Evolutionary conservation across 257 asterid species (phyloP).

Genomic region (Mentha longifolia): DNA sequence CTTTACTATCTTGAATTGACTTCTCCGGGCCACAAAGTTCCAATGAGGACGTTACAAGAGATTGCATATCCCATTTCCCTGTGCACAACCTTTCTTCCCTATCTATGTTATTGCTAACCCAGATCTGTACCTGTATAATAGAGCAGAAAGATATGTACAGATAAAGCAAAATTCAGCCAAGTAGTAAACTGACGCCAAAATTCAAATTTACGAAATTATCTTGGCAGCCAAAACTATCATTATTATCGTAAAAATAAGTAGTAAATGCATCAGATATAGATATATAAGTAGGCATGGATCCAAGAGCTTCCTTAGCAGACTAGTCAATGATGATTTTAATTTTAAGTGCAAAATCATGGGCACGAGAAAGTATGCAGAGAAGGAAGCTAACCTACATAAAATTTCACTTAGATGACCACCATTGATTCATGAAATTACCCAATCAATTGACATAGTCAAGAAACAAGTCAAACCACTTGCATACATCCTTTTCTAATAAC

Average conservation of each 20-base stretch:
- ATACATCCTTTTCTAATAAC: background rate
- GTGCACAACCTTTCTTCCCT: constrained; percentile 85
- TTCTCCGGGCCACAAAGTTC: constrained; percentile 85
- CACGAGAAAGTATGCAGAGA: constrained; percentile 6
- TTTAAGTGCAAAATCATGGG: constrained; percentile 12
- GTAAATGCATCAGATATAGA: constrained; percentile 19
- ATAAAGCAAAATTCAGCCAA: constrained; percentile 5
- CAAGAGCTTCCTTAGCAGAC: constrained; percentile 25
- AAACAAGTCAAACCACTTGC: background rate
- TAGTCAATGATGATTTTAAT: constrained; percentile 3
- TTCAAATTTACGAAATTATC: constrained; percentile 20
- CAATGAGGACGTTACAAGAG: constrained; percentile 70
- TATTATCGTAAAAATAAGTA: constrained; percentile 10
- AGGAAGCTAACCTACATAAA: constrained; percentile 7
- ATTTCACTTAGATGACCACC: constrained; percentile 19
- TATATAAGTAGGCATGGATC: background rate
- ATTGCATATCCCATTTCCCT: constrained; percentile 91
- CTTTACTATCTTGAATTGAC: constrained; percentile 47
- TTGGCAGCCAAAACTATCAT: constrained; percentile 10
- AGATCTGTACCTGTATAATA: constrained; percentile 79
- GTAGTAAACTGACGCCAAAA: constrained; percentile 19
- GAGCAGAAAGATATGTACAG: constrained; percentile 28
- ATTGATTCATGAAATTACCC: background rate
- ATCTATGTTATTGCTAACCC: constrained; percentile 85
- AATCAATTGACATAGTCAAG: constrained; percentile 16